Evolutionary conservation across 1,139 yeast species (phyloP).

Genomic region (Geotrichum carabidarum): DNA sequence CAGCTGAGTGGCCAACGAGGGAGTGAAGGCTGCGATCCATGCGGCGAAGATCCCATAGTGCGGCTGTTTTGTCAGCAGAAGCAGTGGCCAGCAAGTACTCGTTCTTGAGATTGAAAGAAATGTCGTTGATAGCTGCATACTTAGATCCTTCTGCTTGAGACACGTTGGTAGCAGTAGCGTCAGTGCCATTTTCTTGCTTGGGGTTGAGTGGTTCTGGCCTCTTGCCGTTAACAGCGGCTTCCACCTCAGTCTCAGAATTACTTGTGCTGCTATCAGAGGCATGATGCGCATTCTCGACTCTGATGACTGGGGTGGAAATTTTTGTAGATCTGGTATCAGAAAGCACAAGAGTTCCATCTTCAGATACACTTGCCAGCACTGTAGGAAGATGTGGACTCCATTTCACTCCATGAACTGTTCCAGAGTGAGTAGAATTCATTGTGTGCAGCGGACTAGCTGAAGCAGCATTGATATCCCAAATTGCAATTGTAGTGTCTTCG

Average conservation of each 20-base stretch:
- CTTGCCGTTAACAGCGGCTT: conserved; percentile 33
- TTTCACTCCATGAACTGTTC: conserved; percentile 39
- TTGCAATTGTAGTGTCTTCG: conserved; percentile 59
- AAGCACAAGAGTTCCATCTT: conserved; percentile 61
- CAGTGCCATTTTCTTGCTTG: background rate
- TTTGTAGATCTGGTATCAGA: conserved; percentile 56
- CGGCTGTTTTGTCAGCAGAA: conserved; percentile 53
- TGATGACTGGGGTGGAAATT: conserved; percentile 13
- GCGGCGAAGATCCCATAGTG: conserved; percentile 65
- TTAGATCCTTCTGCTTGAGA: conserved; percentile 46
- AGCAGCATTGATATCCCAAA: conserved; percentile 55
- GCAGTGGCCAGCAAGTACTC: conserved; percentile 65
- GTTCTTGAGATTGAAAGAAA: conserved; percentile 58
- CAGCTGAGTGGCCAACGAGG: conserved; percentile 25
- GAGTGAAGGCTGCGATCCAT: conserved; percentile 24
- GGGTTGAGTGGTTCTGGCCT: background rate
- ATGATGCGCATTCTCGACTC: conserved; percentile 16
- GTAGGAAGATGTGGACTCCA: conserved; percentile 46
- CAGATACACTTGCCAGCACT: conserved; percentile 68
- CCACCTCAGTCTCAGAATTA: conserved; percentile 46
- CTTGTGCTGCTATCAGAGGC: conserved; percentile 38
- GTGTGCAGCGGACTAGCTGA: conserved; percentile 6
- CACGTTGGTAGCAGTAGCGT: conserved; percentile 39
- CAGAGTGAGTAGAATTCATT: conserved; percentile 44
- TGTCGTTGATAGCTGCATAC: conserved; percentile 54